Percentiles rank a stretch among this genome's conserved stretches.
phyloP scores from a whole-genome alignment of 805 yeast genomes.

The Pichia occidentalis region DNA sequence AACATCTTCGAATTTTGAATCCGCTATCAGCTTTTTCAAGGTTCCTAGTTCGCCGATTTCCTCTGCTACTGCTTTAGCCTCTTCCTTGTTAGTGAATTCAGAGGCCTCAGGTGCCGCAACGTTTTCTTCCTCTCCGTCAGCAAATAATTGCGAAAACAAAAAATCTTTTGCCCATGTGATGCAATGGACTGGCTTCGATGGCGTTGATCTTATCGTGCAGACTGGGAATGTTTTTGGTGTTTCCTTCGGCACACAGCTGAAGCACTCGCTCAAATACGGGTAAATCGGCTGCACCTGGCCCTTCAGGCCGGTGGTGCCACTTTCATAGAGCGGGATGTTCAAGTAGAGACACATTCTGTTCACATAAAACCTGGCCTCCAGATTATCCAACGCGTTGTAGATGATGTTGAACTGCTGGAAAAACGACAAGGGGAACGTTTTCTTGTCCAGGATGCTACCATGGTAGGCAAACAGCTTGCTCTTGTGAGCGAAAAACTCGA shows the following conservation, averaged over 20 bases:
- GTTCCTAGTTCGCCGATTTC: conserved; percentile 63
- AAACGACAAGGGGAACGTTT: conserved; percentile 68
- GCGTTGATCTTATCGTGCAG: conserved; percentile 94
- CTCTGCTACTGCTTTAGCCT: conserved; percentile 53
- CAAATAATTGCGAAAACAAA: conserved; percentile 73
- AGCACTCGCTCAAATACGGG: conserved; percentile 82
- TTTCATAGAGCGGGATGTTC: conserved; percentile 74
- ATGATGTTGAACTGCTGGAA: conserved; percentile 68
- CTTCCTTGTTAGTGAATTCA: conserved; percentile 61
- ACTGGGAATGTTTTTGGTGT: conserved; percentile 91
- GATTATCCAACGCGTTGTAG: conserved; percentile 89
- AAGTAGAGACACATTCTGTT: conserved; percentile 74
- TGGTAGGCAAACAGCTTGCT: conserved; percentile 71
- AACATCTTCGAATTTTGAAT: conserved; percentile 14
- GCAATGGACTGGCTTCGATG: conserved; percentile 93
- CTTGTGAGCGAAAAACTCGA: conserved; percentile 58
- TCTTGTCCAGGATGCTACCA: conserved; percentile 80
- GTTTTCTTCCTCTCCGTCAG: conserved; percentile 34
- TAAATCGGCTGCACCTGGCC: conserved; percentile 93
- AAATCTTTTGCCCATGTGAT: conserved; percentile 97
- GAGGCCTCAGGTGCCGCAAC: conserved; percentile 26
- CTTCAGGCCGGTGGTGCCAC: conserved; percentile 91
- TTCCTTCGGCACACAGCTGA: conserved; percentile 82
- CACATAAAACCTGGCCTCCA: conserved; percentile 88
- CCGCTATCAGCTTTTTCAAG: conserved; percentile 34